Evolutionary conservation across 1,139 yeast species (phyloP).

Genomic region (Protomyces inundatus): DNA sequence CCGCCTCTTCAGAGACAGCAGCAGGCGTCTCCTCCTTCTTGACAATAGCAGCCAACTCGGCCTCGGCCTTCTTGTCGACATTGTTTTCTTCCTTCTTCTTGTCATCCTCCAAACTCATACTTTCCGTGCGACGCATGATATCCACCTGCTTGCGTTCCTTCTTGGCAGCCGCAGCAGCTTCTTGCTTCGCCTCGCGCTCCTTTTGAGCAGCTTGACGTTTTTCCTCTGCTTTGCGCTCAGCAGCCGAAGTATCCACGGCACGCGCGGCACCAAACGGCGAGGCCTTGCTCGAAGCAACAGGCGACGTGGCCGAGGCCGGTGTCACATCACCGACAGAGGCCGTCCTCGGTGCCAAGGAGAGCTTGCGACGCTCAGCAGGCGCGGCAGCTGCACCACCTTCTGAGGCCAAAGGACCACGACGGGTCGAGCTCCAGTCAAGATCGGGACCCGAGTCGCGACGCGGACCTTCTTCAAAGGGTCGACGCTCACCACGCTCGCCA

Average conservation of each 20-base stretch:
- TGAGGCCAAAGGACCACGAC: constrained; percentile 16
- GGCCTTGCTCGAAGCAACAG: constrained; percentile 32
- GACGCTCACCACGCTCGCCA: constrained; percentile 10
- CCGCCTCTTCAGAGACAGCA: constrained; percentile 44
- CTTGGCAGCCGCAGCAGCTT: constrained; percentile 24
- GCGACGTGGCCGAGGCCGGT: constrained; percentile 31
- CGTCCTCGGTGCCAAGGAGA: constrained; percentile 26
- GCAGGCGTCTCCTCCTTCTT: constrained; percentile 36
- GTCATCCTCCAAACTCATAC: constrained; percentile 7
- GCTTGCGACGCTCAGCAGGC: constrained; percentile 32
- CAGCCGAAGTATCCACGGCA: constrained; percentile 40
- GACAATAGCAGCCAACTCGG: constrained; percentile 34
- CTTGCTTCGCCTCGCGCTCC: constrained; percentile 28
- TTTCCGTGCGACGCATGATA: constrained; percentile 15
- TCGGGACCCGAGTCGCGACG: constrained; percentile 22
- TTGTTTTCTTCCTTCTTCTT: constrained; percentile 3
- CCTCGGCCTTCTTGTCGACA: constrained; percentile 26
- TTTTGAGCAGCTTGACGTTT: constrained; percentile 36
- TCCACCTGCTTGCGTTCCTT: constrained; percentile 25
- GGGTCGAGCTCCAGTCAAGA: constrained; percentile 26
- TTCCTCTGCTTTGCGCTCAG: constrained; percentile 37
- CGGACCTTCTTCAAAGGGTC: constrained; percentile 1
- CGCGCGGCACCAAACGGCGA: constrained; percentile 42
- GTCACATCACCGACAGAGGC: constrained; percentile 25
- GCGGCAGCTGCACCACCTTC: constrained; percentile 14